phyloP scores from a whole-genome alignment of 129 eudicot species.

The Helianthus annuus region HanXRQr2.0-SUNRISE NC_035446.2:152422003-152422502 shows the following conservation, averaged over 20 bases:
- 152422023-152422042: slow-evolving; percentile 92
- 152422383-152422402: slow-evolving; percentile 73
- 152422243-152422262: slow-evolving; percentile 55
- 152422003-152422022: slow-evolving; percentile 98
- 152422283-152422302: slow-evolving; percentile 29
- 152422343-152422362: slow-evolving; percentile 61
- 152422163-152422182: not conserved
- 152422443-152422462: slow-evolving; percentile 44
- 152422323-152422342: slow-evolving; percentile 26
- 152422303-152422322: slow-evolving; percentile 29
- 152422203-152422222: slow-evolving; percentile 30
- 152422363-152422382: slow-evolving; percentile 80
- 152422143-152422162: not conserved
- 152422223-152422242: slow-evolving; percentile 44
- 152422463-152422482: not conserved
- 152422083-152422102: slow-evolving; percentile 71
- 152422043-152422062: slow-evolving; percentile 63
- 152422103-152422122: slow-evolving; percentile 92
- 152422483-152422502: not conserved
- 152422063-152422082: slow-evolving; percentile 48
- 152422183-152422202: slow-evolving; percentile 24
- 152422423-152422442: slow-evolving; percentile 94
- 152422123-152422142: slow-evolving; percentile 63
- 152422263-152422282: slow-evolving; percentile 50
- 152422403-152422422: slow-evolving; percentile 86